A percentile compares a stretch with the other conserved stretches of the same genome.
phyloP scores from a whole-genome alignment of 2,329 filamentous ascomycete species.

The Purpureocillium lavendulum region DNA sequence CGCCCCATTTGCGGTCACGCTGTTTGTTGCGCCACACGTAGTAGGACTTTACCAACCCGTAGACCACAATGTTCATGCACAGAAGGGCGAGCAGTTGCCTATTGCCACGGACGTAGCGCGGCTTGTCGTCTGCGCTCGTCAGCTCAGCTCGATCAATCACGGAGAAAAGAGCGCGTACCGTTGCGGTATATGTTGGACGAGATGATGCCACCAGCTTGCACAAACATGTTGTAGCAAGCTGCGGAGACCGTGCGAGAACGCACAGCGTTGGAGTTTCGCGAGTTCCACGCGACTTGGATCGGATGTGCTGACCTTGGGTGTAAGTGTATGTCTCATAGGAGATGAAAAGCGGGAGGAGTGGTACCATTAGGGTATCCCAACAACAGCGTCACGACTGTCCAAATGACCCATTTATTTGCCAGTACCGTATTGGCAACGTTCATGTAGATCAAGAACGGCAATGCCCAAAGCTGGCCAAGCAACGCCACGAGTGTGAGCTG shows the following conservation, averaged over 20 bases:
- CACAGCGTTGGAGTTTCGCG: constrained; percentile 53
- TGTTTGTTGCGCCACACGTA: constrained; percentile 39
- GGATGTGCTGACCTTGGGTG: constrained; percentile 18
- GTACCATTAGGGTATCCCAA: constrained; percentile 32
- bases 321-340: too few relatives aligned
- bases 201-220: constrained; percentile 35
- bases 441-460: constrained; percentile 44
- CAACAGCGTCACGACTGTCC: constrained; percentile 23
- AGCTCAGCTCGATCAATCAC: too few relatives aligned
- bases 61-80: constrained; percentile 36
- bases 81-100: constrained; percentile 38
- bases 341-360: too few relatives aligned
- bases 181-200: constrained; percentile 34
- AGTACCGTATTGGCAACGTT: constrained; percentile 17
- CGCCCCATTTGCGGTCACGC: constrained; percentile 33
- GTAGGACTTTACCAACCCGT: constrained; percentile 34
- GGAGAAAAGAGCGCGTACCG: constrained; percentile 4
- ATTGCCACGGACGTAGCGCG: constrained; percentile 42
- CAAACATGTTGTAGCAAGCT: constrained; percentile 52
- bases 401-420: constrained; percentile 23
- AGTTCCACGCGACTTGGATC: constrained; percentile 48
- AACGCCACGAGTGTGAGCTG: constrained; percentile 25
- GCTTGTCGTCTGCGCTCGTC: constrained; percentile 33
- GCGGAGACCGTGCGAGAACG: constrained; percentile 53
- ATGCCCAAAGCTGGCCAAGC: constrained; percentile 38